These are phyloP conservation scores for Fonsecaea erecta DNA, from an alignment of 2,329 filamentous ascomycete genomes.

Conservation along the genomic window DNA sequence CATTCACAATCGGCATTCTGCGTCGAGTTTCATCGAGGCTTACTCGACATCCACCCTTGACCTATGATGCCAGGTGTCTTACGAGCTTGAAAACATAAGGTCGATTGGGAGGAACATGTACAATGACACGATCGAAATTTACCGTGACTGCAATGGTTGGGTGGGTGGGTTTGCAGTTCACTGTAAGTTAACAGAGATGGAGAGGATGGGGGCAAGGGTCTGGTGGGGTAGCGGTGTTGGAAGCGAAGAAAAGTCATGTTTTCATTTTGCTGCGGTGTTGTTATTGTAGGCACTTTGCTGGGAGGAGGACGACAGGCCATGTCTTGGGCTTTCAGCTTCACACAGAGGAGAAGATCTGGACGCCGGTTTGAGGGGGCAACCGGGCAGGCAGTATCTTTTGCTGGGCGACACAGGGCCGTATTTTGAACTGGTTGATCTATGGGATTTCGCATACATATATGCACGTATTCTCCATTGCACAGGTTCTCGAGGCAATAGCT, in stretches of 20 bases:
- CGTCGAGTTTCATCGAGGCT: background rate
- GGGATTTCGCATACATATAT: background rate
- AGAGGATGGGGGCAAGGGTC: background rate
- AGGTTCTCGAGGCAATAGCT: background rate
- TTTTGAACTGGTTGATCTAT: background rate
- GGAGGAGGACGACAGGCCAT: background rate
- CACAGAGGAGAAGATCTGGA: background rate
- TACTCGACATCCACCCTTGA: background rate
- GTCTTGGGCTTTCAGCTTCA: background rate
- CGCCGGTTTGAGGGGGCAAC: background rate
- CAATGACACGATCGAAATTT: slow-evolving; percentile 11
- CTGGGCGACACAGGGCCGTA: background rate
- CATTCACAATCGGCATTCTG: slow-evolving; percentile 5
- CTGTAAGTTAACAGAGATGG: slow-evolving; percentile 23
- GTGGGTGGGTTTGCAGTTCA: slow-evolving; percentile 32
- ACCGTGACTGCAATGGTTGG: slow-evolving; percentile 32
- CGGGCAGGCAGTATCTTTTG: background rate
- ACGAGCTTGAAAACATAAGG: background rate
- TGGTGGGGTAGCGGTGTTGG: background rate
- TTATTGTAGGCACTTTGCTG: background rate
- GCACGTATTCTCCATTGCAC: background rate
- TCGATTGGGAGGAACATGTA: background rate
- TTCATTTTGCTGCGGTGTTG: slow-evolving; percentile 4
- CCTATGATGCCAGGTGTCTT: background rate
- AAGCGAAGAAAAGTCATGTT: slow-evolving; percentile 2